Base-by-base conservation (phyloP, 2,329 filamentous ascomycete species). In the Apiospora aurea region DNA sequence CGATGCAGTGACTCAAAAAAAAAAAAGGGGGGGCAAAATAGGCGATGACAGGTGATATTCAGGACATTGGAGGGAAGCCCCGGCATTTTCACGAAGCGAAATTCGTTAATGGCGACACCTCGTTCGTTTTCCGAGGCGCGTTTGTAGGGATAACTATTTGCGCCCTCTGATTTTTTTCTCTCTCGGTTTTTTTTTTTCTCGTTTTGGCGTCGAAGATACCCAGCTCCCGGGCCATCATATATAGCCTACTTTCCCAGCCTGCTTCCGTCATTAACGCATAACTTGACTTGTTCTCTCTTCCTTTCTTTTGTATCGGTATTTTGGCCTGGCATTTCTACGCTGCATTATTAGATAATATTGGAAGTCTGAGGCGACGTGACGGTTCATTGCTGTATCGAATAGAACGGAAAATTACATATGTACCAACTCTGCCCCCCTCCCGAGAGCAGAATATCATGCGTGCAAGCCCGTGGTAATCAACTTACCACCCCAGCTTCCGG, bases 271-370 rank as follows among this genome's bases (percentile, higher is more conserved):
- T 49, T 34, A 49, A 29, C 14, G 10, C 44, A n/a, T 34, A 11
- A 1, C 11, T 10, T n/a, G 6, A 49, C 16, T 24, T 34, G 14
- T 14, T 24, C 44, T 34, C 14, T 38, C 7, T 38, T n/a, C 2
- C 8, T n/a, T 1, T 16, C 26, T 18, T 38, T 4, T 38, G n/a
- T 47, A 47, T 21, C 10, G 7, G 11, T 49, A n/a, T 21, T 49
- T n/a, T 41, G 14, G 43, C 14, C 13, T 13, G 11, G 43, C n/a
- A 34, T 47, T n/a, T n/a, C 16, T 6, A 14, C 16, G n/a, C 47
- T 34, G 67, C 67, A 69, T 46, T 69, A 69, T 46, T 69, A 46
- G 44, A 64, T 64, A 64, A 64, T 64, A 38, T 38, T 38, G 34
- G 34, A 38, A 18, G 29, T 24, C 24, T 10, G 18, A 38, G 34